Conservation (phyloP, 441 rosid species). For the Croton setiger region DNA sequence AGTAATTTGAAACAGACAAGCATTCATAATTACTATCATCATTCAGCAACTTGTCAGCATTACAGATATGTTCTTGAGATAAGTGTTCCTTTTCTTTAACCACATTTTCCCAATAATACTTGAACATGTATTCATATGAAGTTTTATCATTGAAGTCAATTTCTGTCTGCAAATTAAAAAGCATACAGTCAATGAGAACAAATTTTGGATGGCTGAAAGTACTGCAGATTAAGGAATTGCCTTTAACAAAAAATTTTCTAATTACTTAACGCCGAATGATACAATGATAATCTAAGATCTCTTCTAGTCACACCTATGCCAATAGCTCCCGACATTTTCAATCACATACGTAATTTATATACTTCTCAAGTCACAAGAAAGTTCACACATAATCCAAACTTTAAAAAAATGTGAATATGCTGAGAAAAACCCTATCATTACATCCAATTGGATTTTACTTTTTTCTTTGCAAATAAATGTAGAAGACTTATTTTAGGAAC, state of each 20-base stretch:
- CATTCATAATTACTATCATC: constrained; percentile 8
- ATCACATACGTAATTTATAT: background rate
- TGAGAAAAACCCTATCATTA: background rate
- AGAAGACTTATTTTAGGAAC: background rate
- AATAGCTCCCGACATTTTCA: background rate
- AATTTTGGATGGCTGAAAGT: background rate
- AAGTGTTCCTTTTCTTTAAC: constrained; percentile 34
- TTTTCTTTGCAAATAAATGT: background rate
- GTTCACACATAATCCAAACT: background rate
- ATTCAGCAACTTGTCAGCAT: constrained; percentile 19
- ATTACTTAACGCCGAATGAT: background rate
- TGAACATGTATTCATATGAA: constrained; percentile 35
- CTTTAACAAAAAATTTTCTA: background rate
- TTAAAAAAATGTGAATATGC: background rate
- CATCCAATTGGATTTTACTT: background rate
- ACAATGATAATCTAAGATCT: background rate
- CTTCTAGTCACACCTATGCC: background rate
- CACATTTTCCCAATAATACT: constrained; percentile 34
- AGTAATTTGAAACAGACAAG: constrained; percentile 8
- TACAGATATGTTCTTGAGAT: constrained; percentile 25
- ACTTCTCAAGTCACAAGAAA: background rate
- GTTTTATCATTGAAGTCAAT: constrained; percentile 32
- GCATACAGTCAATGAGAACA: background rate
- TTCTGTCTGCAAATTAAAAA: constrained; percentile 29
- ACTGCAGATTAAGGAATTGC: background rate